A percentile compares a stretch with the other conserved stretches of the same genome.
phyloP scores from a whole-genome alignment of 2,329 filamentous ascomycete genomes.

The Colletotrichum agaves region DNA sequence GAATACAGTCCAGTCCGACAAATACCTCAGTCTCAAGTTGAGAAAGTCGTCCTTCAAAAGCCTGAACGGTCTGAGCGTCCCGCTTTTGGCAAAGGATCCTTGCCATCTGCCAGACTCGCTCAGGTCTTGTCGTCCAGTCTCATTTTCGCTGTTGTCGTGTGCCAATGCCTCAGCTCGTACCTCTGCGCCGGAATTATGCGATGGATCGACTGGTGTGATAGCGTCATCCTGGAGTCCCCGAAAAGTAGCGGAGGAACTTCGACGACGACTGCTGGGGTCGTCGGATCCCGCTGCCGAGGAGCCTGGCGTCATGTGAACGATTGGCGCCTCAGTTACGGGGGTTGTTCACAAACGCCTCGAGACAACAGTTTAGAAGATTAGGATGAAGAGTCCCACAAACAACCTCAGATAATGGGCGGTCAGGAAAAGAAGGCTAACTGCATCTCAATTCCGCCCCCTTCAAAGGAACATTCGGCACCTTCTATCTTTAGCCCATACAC shows the following conservation, averaged over 20 bases:
- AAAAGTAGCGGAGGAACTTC: neutral
- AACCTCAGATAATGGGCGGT: too few relatives aligned
- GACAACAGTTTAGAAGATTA: too few relatives aligned
- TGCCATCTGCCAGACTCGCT: slow-evolving; percentile 4
- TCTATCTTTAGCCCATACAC: neutral
- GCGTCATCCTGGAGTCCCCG: neutral
- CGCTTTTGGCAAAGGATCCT: slow-evolving; percentile 48
- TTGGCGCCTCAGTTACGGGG: too few relatives aligned
- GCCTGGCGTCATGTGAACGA: slow-evolving; percentile 6
- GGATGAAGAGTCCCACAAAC: too few relatives aligned
- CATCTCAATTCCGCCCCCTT: too few relatives aligned
- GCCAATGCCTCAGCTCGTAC: neutral
- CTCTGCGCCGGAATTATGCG: neutral
- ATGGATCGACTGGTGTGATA: neutral
- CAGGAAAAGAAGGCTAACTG: too few relatives aligned
- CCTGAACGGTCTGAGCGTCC: slow-evolving; percentile 62
- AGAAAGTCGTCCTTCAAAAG: slow-evolving; percentile 60
- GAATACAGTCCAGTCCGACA: slow-evolving; percentile 67
- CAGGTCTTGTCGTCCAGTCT: neutral
- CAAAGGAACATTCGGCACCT: neutral
- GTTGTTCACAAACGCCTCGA: too few relatives aligned
- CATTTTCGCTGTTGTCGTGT: neutral
- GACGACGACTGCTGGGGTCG: neutral
- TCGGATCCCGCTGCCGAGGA: neutral
- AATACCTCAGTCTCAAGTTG: slow-evolving; percentile 58